phyloP scores from a whole-genome alignment of 768 basidiomycete species.

The Pleurotus ostreatus region DNA sequence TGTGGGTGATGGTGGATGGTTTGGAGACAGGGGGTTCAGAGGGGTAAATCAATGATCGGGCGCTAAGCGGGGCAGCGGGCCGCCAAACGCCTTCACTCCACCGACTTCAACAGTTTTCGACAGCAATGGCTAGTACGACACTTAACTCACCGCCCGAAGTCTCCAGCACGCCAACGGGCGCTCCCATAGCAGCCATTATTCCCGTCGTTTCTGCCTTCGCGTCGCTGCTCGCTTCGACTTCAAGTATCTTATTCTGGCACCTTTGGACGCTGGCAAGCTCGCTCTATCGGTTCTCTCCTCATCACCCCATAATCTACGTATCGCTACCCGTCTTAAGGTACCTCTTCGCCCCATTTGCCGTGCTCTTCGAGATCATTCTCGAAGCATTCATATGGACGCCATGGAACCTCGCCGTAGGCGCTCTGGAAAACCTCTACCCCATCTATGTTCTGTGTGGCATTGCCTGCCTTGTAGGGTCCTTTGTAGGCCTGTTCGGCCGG shows the following conservation, averaged over 20 bases:
- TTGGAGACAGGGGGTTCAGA: no score
- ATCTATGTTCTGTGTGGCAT: slow-evolving; percentile 54
- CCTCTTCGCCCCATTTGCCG: slow-evolving; percentile 43
- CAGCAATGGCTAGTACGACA: neutral
- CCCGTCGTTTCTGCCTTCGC: neutral
- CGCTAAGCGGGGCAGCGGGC: no score
- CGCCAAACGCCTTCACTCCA: no score
- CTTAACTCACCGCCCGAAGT: neutral
- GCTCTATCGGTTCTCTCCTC: slow-evolving; percentile 20
- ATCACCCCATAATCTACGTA: slow-evolving; percentile 19
- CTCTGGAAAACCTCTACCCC: slow-evolving; percentile 45
- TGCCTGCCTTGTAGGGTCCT: slow-evolving; percentile 47
- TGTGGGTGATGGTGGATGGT: no score
- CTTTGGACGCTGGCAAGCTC: neutral
- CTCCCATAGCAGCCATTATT: neutral
- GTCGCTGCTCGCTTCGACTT: neutral
- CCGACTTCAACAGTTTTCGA: no score
- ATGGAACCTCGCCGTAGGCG: slow-evolving; percentile 29
- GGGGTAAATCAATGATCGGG: no score
- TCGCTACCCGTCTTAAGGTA: slow-evolving; percentile 20
- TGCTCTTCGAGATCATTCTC: slow-evolving; percentile 35
- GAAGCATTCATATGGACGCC: slow-evolving; percentile 44
- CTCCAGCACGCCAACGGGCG: neutral
- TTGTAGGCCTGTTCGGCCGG: slow-evolving; percentile 38
- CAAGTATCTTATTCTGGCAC: neutral